Conservation (phyloP, 805 yeast species). For the Hemisphaericaspora nanyangensis region DNA sequence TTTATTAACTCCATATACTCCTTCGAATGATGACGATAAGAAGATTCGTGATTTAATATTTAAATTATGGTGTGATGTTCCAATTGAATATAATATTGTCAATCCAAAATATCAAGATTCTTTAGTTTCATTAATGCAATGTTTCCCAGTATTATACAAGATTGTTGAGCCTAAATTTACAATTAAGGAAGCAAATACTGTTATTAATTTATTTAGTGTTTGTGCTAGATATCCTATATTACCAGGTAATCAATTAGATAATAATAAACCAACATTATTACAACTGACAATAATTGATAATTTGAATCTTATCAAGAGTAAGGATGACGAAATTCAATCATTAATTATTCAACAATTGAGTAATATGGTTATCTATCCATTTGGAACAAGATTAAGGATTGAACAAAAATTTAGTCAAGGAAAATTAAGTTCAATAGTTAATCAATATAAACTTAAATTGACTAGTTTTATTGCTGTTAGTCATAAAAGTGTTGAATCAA, state of each 20-base stretch:
- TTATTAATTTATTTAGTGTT: conserved; percentile 58
- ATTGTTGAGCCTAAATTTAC: conserved; percentile 30
- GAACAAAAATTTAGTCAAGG: conserved; percentile 47
- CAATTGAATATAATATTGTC: conserved; percentile 38
- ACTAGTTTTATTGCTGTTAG: conserved; percentile 66
- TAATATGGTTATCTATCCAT: conserved; percentile 53
- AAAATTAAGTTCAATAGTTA: conserved; percentile 16
- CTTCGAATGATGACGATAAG: conserved; percentile 17
- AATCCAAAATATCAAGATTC: conserved; percentile 57
- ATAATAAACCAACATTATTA: conserved; percentile 48
- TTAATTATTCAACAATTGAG: conserved; percentile 52
- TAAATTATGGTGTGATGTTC: conserved; percentile 46
- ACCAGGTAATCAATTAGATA: conserved; percentile 55
- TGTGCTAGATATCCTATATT: conserved; percentile 73
- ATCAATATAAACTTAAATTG: conserved; percentile 37
- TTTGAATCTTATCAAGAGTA: conserved; percentile 30
- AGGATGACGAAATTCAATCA: conserved; percentile 36
- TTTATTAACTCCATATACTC: conserved; percentile 26
- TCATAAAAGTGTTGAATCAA: conserved; percentile 38
- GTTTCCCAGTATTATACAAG: conserved; percentile 48
- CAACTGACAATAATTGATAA: conserved; percentile 58
- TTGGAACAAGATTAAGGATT: conserved; percentile 55
- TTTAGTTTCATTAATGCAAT: conserved; percentile 49
- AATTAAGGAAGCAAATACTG: conserved; percentile 37
- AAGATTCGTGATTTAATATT: conserved; percentile 38